These are phyloP conservation scores for Hypoxylon lienhwacheense DNA, from an alignment of 495 filamentous ascomycete species.

Conservation along the genomic window DNA sequence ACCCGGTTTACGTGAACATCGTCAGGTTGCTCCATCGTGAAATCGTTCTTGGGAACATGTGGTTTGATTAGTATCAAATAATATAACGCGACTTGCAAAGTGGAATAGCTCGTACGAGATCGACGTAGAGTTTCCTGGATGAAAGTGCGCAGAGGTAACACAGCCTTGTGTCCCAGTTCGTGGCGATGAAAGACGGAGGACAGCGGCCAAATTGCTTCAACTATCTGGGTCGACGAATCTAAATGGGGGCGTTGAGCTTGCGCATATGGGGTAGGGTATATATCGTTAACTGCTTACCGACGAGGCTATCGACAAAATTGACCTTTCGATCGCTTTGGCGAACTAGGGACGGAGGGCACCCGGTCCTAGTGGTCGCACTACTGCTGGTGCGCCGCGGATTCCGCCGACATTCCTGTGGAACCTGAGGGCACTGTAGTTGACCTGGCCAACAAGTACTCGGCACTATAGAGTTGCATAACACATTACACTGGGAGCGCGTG, in stretches of 20 bases:
- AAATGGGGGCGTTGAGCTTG: conserved; percentile 40
- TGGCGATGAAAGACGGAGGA: conserved; percentile 62
- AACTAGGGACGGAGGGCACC: conserved; percentile 77
- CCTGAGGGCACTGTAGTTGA: conserved; percentile 45
- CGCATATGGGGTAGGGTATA: conserved; percentile 21
- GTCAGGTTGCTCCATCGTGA: conserved; percentile 83
- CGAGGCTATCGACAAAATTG: conserved; percentile 95
- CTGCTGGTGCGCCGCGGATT: conserved; percentile 76
- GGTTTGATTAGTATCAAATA: conserved; percentile 93
- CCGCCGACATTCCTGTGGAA: conserved; percentile 70
- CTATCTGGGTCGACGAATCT: conserved; percentile 98
- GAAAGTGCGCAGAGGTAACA: conserved; percentile 89
- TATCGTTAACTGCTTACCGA: conserved; percentile 74
- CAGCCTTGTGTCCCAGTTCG: conserved; percentile 63
- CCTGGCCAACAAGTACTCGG: conserved; percentile 27
- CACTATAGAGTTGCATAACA: conserved; percentile 12
- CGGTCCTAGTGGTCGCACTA: conserved; percentile 56
- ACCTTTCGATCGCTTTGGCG: conserved; percentile 92
- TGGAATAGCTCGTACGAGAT: conserved; percentile 95
- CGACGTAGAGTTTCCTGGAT: conserved; percentile 95
- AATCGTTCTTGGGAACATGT: conserved; percentile 77
- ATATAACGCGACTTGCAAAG: conserved; percentile 93
- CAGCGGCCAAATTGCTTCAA: conserved; percentile 95
- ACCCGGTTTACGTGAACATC: conserved; percentile 74
- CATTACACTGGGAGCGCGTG: conserved; percentile 7